Evolutionary conservation across 352 stramenopile species (phyloP).

Genomic region (Globisporangium abappressorium): DNA sequence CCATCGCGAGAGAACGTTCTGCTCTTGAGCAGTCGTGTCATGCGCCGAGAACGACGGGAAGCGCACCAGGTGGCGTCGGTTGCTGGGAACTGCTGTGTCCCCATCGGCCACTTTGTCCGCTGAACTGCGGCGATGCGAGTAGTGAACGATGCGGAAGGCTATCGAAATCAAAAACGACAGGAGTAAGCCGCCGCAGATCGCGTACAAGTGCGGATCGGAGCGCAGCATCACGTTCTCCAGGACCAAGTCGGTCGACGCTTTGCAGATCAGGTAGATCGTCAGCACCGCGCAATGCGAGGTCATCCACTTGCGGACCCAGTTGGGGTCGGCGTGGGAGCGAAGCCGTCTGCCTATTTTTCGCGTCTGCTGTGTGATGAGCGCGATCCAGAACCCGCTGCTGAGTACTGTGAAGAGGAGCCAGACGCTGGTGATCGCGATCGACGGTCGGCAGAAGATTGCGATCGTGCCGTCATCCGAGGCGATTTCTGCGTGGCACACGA

Average conservation of each 20-base stretch:
- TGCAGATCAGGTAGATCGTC: slow-evolving; percentile 30
- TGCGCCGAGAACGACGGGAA: slow-evolving; percentile 7
- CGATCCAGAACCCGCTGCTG: slow-evolving; percentile 40
- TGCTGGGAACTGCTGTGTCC: neutral
- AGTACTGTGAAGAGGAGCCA: slow-evolving; percentile 33
- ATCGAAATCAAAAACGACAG: slow-evolving; percentile 27
- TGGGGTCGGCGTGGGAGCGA: slow-evolving; percentile 18
- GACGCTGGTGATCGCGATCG: slow-evolving; percentile 29
- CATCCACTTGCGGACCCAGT: slow-evolving; percentile 29
- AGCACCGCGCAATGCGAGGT: slow-evolving; percentile 19
- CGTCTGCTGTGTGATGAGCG: slow-evolving; percentile 34
- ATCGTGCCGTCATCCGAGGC: slow-evolving; percentile 27
- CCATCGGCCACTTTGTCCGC: neutral
- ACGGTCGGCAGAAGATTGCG: slow-evolving; percentile 31
- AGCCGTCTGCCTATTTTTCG: slow-evolving; percentile 25
- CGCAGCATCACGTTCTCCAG: slow-evolving; percentile 28
- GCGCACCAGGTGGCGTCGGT: neutral
- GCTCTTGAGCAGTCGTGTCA: neutral
- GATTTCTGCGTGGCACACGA: slow-evolving; percentile 29
- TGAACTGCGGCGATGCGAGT: neutral
- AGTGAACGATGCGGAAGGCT: slow-evolving; percentile 26
- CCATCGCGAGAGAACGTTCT: slow-evolving; percentile 7
- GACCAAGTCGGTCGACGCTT: slow-evolving; percentile 21
- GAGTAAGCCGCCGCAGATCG: slow-evolving; percentile 30
- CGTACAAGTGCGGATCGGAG: slow-evolving; percentile 38